Evolutionary conservation across 2,329 filamentous ascomycete genomes (phyloP).

Genomic region (Colletotrichum orbiculare): DNA sequence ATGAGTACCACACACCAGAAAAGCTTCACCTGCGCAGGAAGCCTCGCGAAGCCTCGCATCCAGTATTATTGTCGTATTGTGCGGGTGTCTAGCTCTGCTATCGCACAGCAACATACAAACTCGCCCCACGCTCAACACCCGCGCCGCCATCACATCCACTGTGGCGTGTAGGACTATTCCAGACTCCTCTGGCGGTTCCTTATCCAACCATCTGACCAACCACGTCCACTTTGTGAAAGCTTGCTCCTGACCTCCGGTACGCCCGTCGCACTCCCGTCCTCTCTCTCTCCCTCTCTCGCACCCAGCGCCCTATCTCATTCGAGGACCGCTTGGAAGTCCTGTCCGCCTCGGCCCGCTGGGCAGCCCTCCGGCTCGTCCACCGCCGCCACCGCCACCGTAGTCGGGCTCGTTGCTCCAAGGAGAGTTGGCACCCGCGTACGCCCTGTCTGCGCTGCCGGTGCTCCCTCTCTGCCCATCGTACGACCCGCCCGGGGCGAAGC

Average conservation of each 20-base stretch:
- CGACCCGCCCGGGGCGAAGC: slow-evolving; percentile 57
- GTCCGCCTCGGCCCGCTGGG: slow-evolving; percentile 57
- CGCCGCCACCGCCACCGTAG: slow-evolving; percentile 50
- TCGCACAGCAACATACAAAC: slow-evolving; percentile 22
- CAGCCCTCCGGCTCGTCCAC: slow-evolving; percentile 54
- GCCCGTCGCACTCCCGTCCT: background rate
- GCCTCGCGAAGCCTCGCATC: background rate
- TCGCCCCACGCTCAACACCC: too few species aligned
- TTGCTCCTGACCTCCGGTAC: background rate
- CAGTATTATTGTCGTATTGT: slow-evolving; percentile 30
- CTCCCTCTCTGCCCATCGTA: slow-evolving; percentile 52
- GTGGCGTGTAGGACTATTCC: slow-evolving; percentile 2
- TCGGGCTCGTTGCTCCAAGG: slow-evolving; percentile 57
- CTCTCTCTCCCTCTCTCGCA: background rate
- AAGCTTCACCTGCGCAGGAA: too few species aligned
- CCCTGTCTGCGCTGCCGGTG: slow-evolving; percentile 47
- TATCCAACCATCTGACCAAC: background rate
- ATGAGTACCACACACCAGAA: too few species aligned
- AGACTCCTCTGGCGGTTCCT: slow-evolving; percentile 4
- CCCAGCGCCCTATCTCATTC: slow-evolving; percentile 52
- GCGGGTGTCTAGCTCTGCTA: slow-evolving; percentile 27
- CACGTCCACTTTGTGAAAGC: slow-evolving; percentile 3
- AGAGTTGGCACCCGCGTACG: slow-evolving; percentile 58
- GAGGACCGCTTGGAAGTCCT: slow-evolving; percentile 45
- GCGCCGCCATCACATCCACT: background rate